phyloP scores from a whole-genome alignment of 2,329 filamentous ascomycete genomes.

The Dactylellina parvicollis region DNA sequence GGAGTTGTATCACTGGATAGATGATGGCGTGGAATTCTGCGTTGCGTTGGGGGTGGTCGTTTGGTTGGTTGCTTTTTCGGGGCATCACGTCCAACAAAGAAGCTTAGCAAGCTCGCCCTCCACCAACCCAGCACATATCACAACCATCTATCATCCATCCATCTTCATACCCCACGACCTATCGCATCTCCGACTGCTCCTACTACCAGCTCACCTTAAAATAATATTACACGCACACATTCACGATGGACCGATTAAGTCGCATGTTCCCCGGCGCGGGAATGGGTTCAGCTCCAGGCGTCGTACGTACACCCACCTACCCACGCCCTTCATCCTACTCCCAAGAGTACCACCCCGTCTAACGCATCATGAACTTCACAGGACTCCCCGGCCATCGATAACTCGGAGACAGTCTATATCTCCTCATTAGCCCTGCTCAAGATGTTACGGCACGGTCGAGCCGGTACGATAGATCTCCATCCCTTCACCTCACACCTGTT shows the following conservation, averaged over 20 bases:
- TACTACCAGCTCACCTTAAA: slow-evolving; percentile 30
- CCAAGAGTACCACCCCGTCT: background rate
- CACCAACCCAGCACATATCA: background rate
- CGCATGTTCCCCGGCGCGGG: slow-evolving; percentile 82
- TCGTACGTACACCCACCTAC: slow-evolving; percentile 65
- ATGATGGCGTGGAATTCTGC: slow-evolving; percentile 10
- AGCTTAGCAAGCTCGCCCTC: slow-evolving; percentile 36
- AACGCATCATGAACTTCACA: slow-evolving; percentile 60
- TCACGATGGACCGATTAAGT: slow-evolving; percentile 86
- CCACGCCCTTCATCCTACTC: background rate
- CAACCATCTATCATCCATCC: background rate
- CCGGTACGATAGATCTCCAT: slow-evolving; percentile 66
- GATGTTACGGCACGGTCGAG: slow-evolving; percentile 97
- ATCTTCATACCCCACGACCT: slow-evolving; percentile 21
- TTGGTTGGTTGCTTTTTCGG: slow-evolving; percentile 30
- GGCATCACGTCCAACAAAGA: slow-evolving; percentile 29
- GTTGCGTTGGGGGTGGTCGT: slow-evolving; percentile 19
- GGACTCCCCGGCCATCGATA: slow-evolving; percentile 95
- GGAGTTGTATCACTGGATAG: too few species aligned
- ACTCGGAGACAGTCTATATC: slow-evolving; percentile 99
- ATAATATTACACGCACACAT: slow-evolving; percentile 28
- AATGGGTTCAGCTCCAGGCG: slow-evolving; percentile 68
- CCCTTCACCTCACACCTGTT: too few species aligned
- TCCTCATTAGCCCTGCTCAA: slow-evolving; percentile 96
- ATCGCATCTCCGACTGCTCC: slow-evolving; percentile 50